Evolutionary conservation across 192 early-diverging fungal species (phyloP), one percentile per base, ranked within the genome.

Genomic region (Linnemannia exigua): DNA sequence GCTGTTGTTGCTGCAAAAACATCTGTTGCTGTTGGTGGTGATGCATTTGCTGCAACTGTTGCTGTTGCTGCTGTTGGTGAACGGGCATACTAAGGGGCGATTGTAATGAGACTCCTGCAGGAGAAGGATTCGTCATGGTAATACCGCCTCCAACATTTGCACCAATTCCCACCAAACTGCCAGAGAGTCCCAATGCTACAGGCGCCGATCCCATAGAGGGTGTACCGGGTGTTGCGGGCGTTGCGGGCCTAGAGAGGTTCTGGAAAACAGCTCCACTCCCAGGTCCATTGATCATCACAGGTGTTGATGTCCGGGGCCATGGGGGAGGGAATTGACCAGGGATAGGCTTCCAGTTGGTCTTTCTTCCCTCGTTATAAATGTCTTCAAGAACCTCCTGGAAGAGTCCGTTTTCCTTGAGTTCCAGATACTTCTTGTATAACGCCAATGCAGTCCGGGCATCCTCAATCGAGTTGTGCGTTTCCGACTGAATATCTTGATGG

Each of bases 391-490:
- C 91, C 46, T 91, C 84, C 28, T 95, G 91, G 84, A 97, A 97
- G 22, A 88, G 87, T 1, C 94, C 95, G 31, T 91, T 89, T 14
- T 89, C 85, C 19, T 88, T 84, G 37, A 94, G 90, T 74, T 95
- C 90, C 4, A 92, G 72, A 80, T 98, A 98, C 76, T 94, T 94
- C 77, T 96, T 94, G 82, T 97, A 98, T 2, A 99, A 88, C 20
- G 90, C 86, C 20, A 99, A 88, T 0, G 98, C 95, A 33, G 97
- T 95, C 61, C 92, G 89, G 0, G 98, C 96, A 88, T 99, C 98
- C 80, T 98, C 97, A 14, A 98, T 94, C 84, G 96, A 97, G 79
- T 97, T 96, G 88, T 99, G 98, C 16, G 95, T 94, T 2, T 95
- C 93, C 9, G 90, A 91, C 81, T 99, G 98, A 79, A 99, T 98